Evolutionary conservation across 192 early-diverging fungal genomes (phyloP), one percentile per base, ranked within the genome.

Genomic region (Coemansia sp.): DNA sequence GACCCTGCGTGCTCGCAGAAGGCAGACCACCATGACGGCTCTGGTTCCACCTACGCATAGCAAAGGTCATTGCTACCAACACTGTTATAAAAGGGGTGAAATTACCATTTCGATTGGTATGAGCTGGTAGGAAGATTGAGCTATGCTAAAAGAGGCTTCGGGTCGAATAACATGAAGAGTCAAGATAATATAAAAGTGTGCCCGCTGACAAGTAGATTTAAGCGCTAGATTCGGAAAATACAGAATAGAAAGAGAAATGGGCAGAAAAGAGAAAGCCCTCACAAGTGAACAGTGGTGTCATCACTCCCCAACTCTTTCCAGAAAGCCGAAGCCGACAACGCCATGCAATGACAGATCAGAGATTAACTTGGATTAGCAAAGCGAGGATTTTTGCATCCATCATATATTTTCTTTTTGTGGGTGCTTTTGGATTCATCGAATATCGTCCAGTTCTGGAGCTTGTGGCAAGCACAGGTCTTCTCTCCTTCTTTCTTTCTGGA

Each of bases 61-160:
- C n/a, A 12, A 62, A 32, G 41, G 45, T 41, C 61, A 3, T 62
- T 13, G 32, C 22, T 18, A 19, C 47, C 1, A 18, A 8, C 8
- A 18, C n/a, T 37, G 37, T 54, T 18, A n/a, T 41, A 46, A 22
- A 6, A 26, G 7, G 21, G 6, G n/a, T 22, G 42, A 41, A 36
- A 51, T 46, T 66, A 66, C 65, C 65, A 66, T 66, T 66, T 64
- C 63, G 55, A 43, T 41, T 13, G 43, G 9, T 36, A 21, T 12
- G 15, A 16, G 16, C 21, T 36, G 41, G 45, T 32, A 45, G 16
- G 26, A 22, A 36, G 41, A 36, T 4, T 57, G 16, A 40, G 57
- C 22, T 45, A 36, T 26, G 45, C 13, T 9, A 5, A 26, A 8
- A 22, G 41, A 7, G 15, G 49, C 41, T 15, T 19, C n/a, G 21